These are phyloP conservation scores for Xerocomellus dryophilus DNA, from an alignment of 768 basidiomycete species.

Conservation along the genomic window DNA sequence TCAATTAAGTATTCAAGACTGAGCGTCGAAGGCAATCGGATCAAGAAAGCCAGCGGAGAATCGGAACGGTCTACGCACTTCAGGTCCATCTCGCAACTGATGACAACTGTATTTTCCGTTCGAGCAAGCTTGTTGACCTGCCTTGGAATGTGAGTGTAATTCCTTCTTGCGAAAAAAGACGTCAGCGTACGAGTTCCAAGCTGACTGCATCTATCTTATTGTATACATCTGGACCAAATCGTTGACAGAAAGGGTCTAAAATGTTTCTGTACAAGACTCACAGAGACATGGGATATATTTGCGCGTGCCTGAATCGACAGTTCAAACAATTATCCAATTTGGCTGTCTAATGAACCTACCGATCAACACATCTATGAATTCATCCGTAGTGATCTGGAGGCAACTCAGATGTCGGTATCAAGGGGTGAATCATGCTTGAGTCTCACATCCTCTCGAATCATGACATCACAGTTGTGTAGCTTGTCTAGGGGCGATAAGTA, in stretches of 20 bases:
- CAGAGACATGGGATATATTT: slow-evolving; percentile 96
- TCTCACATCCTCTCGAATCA: slow-evolving; percentile 94
- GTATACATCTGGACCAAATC: slow-evolving; percentile 69
- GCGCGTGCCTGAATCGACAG: slow-evolving; percentile 61
- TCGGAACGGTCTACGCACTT: slow-evolving; percentile 50
- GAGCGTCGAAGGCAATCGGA: neutral
- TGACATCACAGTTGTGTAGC: slow-evolving; percentile 92
- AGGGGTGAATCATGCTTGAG: neutral
- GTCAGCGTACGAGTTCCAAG: slow-evolving; percentile 51
- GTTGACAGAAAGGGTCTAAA: neutral
- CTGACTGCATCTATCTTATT: slow-evolving; percentile 95
- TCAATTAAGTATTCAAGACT: slow-evolving; percentile 75
- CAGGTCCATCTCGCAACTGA: slow-evolving; percentile 92
- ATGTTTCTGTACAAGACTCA: slow-evolving; percentile 34
- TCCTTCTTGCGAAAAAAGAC: neutral
- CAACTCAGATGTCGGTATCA: slow-evolving; percentile 1
- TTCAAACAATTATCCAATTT: neutral
- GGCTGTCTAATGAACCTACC: slow-evolving; percentile 42
- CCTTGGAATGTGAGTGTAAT: neutral
- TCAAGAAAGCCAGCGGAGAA: neutral
- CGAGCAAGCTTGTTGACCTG: slow-evolving; percentile 76
- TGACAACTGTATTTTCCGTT: slow-evolving; percentile 84
- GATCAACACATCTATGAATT: slow-evolving; percentile 98
- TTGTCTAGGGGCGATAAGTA: slow-evolving; percentile 53
- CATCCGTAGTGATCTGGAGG: slow-evolving; percentile 86